phyloP scores from a whole-genome alignment of 352 stramenopile species.

The Phytophthora brassicae region DNA sequence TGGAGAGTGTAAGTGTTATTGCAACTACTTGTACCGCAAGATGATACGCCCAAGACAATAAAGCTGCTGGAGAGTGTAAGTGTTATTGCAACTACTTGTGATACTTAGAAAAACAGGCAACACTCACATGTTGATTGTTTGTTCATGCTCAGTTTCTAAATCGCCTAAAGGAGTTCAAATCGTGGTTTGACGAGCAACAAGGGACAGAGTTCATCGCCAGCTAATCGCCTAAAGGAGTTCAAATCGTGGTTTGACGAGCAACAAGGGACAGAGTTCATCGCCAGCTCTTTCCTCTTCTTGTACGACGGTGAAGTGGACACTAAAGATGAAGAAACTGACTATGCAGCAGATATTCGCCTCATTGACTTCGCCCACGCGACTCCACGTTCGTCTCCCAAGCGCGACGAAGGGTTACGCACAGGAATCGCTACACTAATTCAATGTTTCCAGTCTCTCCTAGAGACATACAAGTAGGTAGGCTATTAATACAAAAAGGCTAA shows the following conservation, averaged over 20 bases:
- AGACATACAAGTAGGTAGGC: no score
- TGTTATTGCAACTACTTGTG: slow-evolving; percentile 75
- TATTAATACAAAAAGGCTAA: no score
- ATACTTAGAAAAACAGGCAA: no score
- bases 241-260: slow-evolving; percentile 81
- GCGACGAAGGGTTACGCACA: slow-evolving; percentile 60
- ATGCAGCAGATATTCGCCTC: slow-evolving; percentile 61
- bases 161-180: slow-evolving; percentile 59
- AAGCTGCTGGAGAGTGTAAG: slow-evolving; percentile 51
- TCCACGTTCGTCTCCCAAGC: slow-evolving; percentile 21
- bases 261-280: slow-evolving; percentile 88
- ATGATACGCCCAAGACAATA: slow-evolving; percentile 28
- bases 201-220: slow-evolving; percentile 92
- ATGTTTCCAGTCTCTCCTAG: slow-evolving; percentile 63
- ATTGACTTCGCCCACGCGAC: slow-evolving; percentile 87
- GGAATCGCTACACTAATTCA: slow-evolving; percentile 53
- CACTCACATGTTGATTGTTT: not conserved
- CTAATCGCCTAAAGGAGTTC: slow-evolving; percentile 80
- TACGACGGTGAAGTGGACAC: slow-evolving; percentile 78
- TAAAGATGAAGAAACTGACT: not conserved
- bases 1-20: slow-evolving; percentile 44
- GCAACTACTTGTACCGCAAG: slow-evolving; percentile 75
- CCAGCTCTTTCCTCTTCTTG: slow-evolving; percentile 94
- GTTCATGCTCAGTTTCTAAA: slow-evolving; percentile 55
- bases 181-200: slow-evolving; percentile 82